phyloP scores from a whole-genome alignment of 2,329 filamentous ascomycete genomes.

The Penicillium sclerotigenum region DNA sequence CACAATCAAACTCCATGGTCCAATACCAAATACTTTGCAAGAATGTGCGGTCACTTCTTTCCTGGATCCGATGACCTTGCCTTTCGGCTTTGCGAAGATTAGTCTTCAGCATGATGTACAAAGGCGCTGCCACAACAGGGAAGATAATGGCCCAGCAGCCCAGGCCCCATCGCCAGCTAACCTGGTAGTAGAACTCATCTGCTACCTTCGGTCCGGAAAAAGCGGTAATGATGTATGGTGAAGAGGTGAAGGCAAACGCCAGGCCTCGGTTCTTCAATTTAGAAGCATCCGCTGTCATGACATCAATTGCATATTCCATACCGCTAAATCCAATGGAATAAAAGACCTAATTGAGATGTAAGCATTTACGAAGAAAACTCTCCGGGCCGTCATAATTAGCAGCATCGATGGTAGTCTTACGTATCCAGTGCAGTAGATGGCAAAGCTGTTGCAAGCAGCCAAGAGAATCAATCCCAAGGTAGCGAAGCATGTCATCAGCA shows the following conservation, averaged over 20 bases:
- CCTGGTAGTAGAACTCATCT: constrained; percentile 46
- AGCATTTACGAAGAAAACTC: not conserved
- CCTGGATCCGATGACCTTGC: constrained; percentile 48
- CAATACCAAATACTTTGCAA: constrained; percentile 50
- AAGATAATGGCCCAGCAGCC: constrained; percentile 58
- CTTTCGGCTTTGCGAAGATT: constrained; percentile 55
- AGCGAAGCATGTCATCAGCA: constrained; percentile 45
- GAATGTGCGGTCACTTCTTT: constrained; percentile 42
- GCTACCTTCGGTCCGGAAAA: constrained; percentile 53
- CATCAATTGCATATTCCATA: constrained; percentile 54
- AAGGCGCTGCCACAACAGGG: constrained; percentile 52
- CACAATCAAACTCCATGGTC: constrained; percentile 55
- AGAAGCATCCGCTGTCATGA: constrained; percentile 62
- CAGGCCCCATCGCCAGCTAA: constrained; percentile 59
- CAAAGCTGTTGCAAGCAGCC: constrained; percentile 56
- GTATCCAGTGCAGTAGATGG: constrained; percentile 59
- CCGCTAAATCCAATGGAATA: constrained; percentile 58
- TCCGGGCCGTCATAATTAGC: no score
- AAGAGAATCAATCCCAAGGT: constrained; percentile 55
- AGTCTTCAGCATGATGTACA: constrained; percentile 50
- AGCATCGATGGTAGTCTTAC: not conserved
- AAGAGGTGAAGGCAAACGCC: constrained; percentile 58
- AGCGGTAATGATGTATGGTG: constrained; percentile 60
- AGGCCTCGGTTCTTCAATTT: constrained; percentile 59
- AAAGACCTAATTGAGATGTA: constrained; percentile 41